Conservation (phyloP, 345 rosid genomes). For the Cardamine resedifolia region DNA sequence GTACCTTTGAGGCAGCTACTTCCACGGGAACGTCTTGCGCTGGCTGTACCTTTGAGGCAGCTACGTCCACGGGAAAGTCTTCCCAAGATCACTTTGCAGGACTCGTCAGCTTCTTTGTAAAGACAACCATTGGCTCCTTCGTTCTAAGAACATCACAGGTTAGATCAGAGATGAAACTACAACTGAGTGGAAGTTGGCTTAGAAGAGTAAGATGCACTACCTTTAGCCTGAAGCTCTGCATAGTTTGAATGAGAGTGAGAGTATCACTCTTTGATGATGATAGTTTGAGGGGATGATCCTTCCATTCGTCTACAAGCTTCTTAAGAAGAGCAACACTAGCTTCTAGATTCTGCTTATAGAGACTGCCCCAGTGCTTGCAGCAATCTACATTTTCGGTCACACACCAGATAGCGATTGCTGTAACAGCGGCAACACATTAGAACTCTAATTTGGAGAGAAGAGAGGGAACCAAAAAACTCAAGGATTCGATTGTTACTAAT, state of each 20-base stretch:
- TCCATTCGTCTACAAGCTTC: conserved; percentile 49
- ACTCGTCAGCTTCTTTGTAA: conserved; percentile 54
- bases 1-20: conserved; percentile 49
- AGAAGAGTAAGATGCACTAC: conserved; percentile 23
- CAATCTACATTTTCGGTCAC: conserved; percentile 52
- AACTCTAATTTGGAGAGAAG: too few relatives aligned
- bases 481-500: too few relatives aligned
- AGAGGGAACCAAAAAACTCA: too few relatives aligned
- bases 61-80: conserved; percentile 49
- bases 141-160: conserved; percentile 43
- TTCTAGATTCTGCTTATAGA: conserved; percentile 52
- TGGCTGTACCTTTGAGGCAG: conserved; percentile 52
- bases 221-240: conserved; percentile 50
- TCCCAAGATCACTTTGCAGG: conserved; percentile 50
- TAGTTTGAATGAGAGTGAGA: conserved; percentile 41
- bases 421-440: too few relatives aligned
- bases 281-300: conserved; percentile 42
- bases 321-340: conserved; percentile 48
- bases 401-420: conserved; percentile 52
- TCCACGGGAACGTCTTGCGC: conserved; percentile 51
- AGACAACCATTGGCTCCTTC: conserved; percentile 46
- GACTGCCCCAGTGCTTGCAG: conserved; percentile 59
- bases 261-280: conserved; percentile 11
- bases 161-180: neutral
- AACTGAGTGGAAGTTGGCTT: neutral